Percentiles rank a stretch among this genome's conserved stretches.
Evolutionary conservation across 1,284 basidiomycete genomes (phyloP).

Genomic region (Leucoagaricus sp.): DNA sequence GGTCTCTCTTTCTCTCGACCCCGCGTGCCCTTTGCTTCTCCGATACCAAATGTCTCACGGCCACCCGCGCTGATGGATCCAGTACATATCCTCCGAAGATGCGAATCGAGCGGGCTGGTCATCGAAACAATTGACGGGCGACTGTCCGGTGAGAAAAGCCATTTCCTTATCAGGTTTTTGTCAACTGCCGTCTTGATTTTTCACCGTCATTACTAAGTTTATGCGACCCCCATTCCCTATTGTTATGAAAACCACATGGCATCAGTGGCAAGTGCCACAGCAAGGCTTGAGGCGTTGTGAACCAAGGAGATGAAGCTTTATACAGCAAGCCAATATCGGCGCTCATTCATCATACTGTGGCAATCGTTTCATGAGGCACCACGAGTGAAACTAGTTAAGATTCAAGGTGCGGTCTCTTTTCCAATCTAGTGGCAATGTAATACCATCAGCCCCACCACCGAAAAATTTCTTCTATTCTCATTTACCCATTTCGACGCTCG

Average conservation of each 20-base stretch:
- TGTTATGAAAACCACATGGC: conserved; percentile 2
- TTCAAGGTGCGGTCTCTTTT: background rate
- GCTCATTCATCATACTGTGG: background rate
- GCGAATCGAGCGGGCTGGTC: background rate
- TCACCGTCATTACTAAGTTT: background rate
- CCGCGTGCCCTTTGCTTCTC: background rate
- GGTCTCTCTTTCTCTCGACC: background rate
- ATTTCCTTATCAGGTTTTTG: background rate
- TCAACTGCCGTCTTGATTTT: background rate
- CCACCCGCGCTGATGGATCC: background rate
- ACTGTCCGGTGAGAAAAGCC: background rate
- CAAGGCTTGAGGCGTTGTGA: background rate
- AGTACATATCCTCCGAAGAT: background rate
- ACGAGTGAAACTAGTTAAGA: background rate
- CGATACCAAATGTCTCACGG: background rate
- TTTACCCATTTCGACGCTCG: too few species aligned
- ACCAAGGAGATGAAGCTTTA: background rate
- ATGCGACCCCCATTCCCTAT: background rate
- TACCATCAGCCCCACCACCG: background rate
- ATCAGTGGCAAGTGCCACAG: background rate
- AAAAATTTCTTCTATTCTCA: too few species aligned
- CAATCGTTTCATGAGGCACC: background rate
- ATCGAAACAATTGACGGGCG: background rate
- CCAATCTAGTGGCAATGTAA: background rate
- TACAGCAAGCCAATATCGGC: background rate